Evolutionary conservation across 2,329 filamentous ascomycete genomes (phyloP), one percentile per base, ranked within the genome.

Genomic region (Dactylellina parvicollis): DNA sequence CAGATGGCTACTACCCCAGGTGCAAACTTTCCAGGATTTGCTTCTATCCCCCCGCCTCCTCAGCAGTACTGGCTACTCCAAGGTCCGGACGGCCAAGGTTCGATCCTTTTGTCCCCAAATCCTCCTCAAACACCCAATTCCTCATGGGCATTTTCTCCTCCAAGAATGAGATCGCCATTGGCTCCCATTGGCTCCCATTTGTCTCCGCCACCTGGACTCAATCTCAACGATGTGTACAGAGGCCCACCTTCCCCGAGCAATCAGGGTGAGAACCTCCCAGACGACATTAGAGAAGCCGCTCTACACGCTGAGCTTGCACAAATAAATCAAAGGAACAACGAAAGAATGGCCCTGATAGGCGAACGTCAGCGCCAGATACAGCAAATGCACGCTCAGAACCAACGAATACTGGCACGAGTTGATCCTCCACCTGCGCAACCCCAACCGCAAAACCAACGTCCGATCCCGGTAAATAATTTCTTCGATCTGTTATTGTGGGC

Each of bases 1-100:
- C 12, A 24, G 4, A n/a, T 38, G 8, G n/a, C 24, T 9, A 22
- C 9, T 42, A 10, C 34, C 14, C 54, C 26, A 26, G n/a, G 20
- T 16, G 1, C 20, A 12, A 18, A 8, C 34, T 14, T 46, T 30
- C 42, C 24, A n/a, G 34, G 18, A 9, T 10, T 12, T 16, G 26
- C 26, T 30, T 22, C 14, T n/a, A n/a, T 26, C 16, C 10, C 38
- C 8, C 4, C 14, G 2, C 49, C 42, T 10, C 42, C 16, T 3
- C 52, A 42, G 14, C 60, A 73, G 34, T 73, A 66, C 32, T 73
- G 44, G 28, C 36, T 73, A 4, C 49, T 66, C 5, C 54, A 56
- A 24, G 60, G 69, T 16, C 69, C 69, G 12, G 38, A 74, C n/a
- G 61, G 61, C 7, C 26, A 49, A 22, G 20, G 26, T 10, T 49